Percentiles rank a stretch among this genome's conserved stretches.
These are phyloP conservation scores for Leccinum subspadiceum DNA, from an alignment of 1,284 basidiomycete genomes.

Conservation along the genomic window DNA sequence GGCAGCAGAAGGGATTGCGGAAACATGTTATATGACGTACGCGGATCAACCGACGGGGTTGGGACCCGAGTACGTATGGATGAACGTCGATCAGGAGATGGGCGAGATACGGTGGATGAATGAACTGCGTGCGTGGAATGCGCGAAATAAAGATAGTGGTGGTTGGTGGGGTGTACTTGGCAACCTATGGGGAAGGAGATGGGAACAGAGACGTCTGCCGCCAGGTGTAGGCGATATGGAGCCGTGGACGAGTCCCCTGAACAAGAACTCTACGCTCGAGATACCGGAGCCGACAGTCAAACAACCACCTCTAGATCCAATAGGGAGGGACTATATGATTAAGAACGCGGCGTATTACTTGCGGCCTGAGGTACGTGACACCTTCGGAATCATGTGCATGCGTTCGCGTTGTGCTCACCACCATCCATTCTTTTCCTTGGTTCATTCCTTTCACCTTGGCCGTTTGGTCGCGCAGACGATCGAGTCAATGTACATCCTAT, in stretches of 20 bases:
- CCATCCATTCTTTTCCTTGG: neutral
- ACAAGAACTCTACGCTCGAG: neutral
- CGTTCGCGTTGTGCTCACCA: neutral
- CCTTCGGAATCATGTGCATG: neutral
- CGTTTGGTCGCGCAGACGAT: slow-evolving; percentile 46
- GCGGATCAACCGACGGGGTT: slow-evolving; percentile 60
- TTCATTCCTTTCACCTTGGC: neutral
- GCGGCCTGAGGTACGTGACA: slow-evolving; percentile 57
- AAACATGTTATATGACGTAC: slow-evolving; percentile 66
- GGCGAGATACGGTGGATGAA: slow-evolving; percentile 48
- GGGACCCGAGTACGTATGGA: slow-evolving; percentile 55
- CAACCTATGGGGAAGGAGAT: neutral
- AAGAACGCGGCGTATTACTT: slow-evolving; percentile 49
- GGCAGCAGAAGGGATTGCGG: slow-evolving; percentile 68
- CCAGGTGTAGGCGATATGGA: slow-evolving; percentile 49
- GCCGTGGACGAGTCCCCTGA: slow-evolving; percentile 21
- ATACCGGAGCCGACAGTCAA: neutral
- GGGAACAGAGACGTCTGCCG: slow-evolving; percentile 37
- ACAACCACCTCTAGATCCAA: neutral
- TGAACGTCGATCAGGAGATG: slow-evolving; percentile 30
- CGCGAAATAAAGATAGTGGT: slow-evolving; percentile 6
- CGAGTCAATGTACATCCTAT: slow-evolving; percentile 68
- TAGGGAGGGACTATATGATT: slow-evolving; percentile 40
- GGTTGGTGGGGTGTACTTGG: neutral
- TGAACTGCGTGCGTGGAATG: slow-evolving; percentile 51